Conservation (phyloP, 441 rosid species). For the Pelargonium citronellum region DNA sequence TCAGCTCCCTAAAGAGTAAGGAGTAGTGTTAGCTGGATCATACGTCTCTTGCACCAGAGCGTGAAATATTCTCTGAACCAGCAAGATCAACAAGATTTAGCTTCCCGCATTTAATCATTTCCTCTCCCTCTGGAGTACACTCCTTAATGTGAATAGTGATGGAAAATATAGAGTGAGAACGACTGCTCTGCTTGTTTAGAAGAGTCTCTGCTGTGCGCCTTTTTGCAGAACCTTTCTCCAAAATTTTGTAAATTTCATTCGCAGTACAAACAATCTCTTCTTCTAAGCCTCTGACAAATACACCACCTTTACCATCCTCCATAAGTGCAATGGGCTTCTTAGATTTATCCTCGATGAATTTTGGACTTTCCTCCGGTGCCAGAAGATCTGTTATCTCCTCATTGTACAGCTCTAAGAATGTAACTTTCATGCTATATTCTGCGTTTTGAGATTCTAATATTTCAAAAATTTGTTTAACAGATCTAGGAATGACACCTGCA, state of each 20-base stretch:
- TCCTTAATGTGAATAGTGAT: constrained; percentile 96
- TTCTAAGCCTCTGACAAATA: constrained; percentile 88
- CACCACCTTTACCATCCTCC: constrained; percentile 99
- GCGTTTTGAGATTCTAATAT: constrained; percentile 87
- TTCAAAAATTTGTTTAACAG: constrained; percentile 89
- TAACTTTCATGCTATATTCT: constrained; percentile 95
- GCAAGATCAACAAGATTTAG: constrained; percentile 98
- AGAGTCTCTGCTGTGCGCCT: constrained; percentile 99
- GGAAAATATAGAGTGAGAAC: constrained; percentile 96
- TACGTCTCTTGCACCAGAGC: constrained; percentile 99
- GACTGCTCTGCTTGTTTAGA: constrained; percentile 98
- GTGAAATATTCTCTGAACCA: constrained; percentile 97
- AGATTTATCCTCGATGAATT: constrained; percentile 79
- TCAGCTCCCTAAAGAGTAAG: background rate
- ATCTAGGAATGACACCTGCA: constrained; percentile 97
- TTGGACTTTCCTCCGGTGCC: constrained; percentile 77
- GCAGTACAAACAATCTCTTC: constrained; percentile 95
- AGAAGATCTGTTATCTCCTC: constrained; percentile 95
- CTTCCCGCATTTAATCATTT: constrained; percentile 94
- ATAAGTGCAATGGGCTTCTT: constrained; percentile 96
- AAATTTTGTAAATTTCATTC: constrained; percentile 89
- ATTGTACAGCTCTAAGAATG: constrained; percentile 93
- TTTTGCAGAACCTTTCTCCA: constrained; percentile 96
- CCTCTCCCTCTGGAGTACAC: constrained; percentile 96
- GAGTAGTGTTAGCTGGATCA: constrained; percentile 4